Conservation (phyloP, 73 alveolate genomes). For the Paraurostyla sp. region DNA sequence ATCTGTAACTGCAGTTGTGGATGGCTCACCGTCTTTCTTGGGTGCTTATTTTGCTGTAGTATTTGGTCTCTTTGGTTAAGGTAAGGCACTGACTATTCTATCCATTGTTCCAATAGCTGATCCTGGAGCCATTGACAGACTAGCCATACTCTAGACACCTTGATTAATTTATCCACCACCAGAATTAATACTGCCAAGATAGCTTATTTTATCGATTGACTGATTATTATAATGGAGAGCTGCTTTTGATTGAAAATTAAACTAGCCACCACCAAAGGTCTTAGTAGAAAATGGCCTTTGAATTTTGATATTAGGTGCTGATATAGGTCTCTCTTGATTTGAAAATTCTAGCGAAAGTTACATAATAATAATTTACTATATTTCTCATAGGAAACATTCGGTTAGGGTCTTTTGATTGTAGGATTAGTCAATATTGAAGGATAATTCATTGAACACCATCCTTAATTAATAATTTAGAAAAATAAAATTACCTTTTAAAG, state of each 20-base stretch:
- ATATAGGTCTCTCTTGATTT: conserved; percentile 38
- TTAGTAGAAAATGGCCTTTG: conserved; percentile 42
- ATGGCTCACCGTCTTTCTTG: conserved; percentile 59
- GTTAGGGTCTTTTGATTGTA: conserved; percentile 44
- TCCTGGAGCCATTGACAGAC: background rate
- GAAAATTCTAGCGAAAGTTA: conserved; percentile 9
- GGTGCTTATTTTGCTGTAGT: conserved; percentile 47
- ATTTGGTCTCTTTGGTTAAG: conserved; percentile 47
- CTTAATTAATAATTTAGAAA: background rate
- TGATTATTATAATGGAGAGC: background rate
- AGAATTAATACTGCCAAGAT: conserved; percentile 36
- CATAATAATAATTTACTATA: background rate
- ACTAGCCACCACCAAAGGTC: conserved; percentile 26
- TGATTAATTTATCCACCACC: background rate
- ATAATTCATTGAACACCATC: conserved; percentile 84
- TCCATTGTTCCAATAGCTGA: conserved; percentile 52
- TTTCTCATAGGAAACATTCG: background rate
- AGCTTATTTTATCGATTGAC: conserved; percentile 45
- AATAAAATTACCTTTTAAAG: conserved; percentile 50
- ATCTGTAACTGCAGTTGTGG: too few relatives aligned
- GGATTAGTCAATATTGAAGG: conserved; percentile 62
- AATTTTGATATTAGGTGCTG: conserved; percentile 47
- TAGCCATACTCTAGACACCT: conserved; percentile 4
- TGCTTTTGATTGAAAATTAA: conserved; percentile 15
- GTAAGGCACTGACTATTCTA: conserved; percentile 19